Evolutionary conservation across 495 filamentous ascomycete genomes (phyloP).

Genomic region (Neurospora sp.): DNA sequence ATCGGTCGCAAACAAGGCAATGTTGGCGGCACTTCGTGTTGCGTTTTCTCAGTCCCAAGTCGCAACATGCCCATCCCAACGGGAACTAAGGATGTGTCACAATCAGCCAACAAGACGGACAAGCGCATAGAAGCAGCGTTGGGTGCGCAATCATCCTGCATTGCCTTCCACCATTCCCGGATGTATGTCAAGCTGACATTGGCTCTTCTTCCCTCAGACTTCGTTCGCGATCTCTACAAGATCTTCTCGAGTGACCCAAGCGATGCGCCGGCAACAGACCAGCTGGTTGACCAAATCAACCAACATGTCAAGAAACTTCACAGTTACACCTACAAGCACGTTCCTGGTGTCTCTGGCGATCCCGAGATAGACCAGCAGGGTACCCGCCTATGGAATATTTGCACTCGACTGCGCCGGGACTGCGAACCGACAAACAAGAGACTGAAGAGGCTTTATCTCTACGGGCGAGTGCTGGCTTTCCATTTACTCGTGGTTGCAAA

Average conservation of each 20-base stretch:
- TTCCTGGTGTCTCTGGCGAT: conserved; percentile 7
- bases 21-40: not conserved
- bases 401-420: conserved; percentile 40
- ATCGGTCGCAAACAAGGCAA: not conserved
- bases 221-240: conserved; percentile 9
- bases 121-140: conserved; percentile 15
- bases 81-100: not conserved
- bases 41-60: not conserved
- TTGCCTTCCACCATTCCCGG: not conserved
- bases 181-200: not conserved
- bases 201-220: conserved; percentile 4
- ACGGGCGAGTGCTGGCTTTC: conserved; percentile 58
- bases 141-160: not conserved
- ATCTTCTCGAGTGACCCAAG: conserved; percentile 13
- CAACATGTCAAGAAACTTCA: conserved; percentile 23
- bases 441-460: conserved; percentile 18
- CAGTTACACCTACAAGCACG: conserved; percentile 6
- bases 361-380: conserved; percentile 44
- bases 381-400: conserved; percentile 58
- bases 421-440: conserved; percentile 1
- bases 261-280: conserved; percentile 10
- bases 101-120: conserved; percentile 1
- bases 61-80: not conserved
- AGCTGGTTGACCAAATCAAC: conserved; percentile 30
- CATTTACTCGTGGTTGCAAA: conserved; percentile 53